Percentiles rank a stretch among this genome's conserved stretches.
Conservation (phyloP, 2,329 filamentous ascomycete species). For the Colletotrichum sidae region DNA sequence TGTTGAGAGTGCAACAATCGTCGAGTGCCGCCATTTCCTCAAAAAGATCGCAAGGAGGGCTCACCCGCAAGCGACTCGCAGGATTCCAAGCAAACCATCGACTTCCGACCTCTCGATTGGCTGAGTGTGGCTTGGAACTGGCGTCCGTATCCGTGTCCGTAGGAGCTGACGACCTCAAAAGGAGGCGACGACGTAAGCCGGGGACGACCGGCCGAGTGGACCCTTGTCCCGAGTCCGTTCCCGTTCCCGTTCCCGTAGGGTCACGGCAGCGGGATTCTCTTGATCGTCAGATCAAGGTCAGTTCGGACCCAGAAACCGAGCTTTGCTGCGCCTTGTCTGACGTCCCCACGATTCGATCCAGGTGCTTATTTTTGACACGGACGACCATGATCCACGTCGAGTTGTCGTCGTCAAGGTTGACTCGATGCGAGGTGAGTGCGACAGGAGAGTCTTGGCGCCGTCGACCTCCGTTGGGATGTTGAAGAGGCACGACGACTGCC, state of each 20-base stretch:
- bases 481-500: background rate
- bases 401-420: background rate
- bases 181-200: background rate
- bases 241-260: conserved; percentile 21
- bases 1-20: too few relatives aligned
- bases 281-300: background rate
- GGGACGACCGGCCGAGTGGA: conserved; percentile 5
- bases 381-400: background rate
- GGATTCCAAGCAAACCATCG: too few relatives aligned
- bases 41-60: too few relatives aligned
- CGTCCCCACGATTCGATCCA: background rate
- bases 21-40: too few relatives aligned
- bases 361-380: background rate
- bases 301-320: too few relatives aligned
- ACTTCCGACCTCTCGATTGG: too few relatives aligned
- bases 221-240: conserved; percentile 7
- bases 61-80: too few relatives aligned
- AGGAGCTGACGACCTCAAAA: conserved; percentile 9
- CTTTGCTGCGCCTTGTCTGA: background rate
- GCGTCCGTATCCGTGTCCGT: conserved; percentile 31
- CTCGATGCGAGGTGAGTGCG: background rate
- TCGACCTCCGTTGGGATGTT: background rate
- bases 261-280: background rate
- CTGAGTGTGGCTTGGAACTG: conserved; percentile 1
- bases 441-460: background rate